A percentile compares a stretch with the other conserved stretches of the same genome.
Evolutionary conservation across 441 rosid genomes (phyloP).

Genomic region (Adansonia gregorii): DNA sequence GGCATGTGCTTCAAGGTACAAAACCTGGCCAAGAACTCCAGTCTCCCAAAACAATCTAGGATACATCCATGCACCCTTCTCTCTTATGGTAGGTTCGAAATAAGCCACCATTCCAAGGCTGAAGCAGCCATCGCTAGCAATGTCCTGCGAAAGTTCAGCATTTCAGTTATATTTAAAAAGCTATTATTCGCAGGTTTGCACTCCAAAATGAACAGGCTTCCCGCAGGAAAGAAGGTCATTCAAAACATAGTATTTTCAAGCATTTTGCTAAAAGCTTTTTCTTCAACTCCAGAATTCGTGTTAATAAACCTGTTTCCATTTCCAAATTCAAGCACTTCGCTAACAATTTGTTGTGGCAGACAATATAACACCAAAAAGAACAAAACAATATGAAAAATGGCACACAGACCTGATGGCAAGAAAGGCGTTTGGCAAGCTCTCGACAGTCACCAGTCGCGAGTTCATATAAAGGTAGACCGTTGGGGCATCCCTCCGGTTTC

Average conservation of each 20-base stretch:
- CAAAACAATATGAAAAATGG: not conserved
- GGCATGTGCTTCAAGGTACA: conserved; percentile 90
- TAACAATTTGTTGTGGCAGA: not conserved
- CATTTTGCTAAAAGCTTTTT: not conserved
- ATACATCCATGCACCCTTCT: conserved; percentile 81
- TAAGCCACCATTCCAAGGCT: conserved; percentile 89
- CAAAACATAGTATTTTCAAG: conserved; percentile 13
- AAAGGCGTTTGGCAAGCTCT: conserved; percentile 63
- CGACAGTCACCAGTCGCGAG: conserved; percentile 64
- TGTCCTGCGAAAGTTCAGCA: conserved; percentile 51
- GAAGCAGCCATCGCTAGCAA: conserved; percentile 90
- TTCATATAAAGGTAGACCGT: conserved; percentile 65
- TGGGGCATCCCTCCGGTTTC: conserved; percentile 82
- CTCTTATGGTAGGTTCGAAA: conserved; percentile 58
- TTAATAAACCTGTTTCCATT: not conserved
- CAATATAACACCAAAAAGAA: not conserved
- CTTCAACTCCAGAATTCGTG: not conserved
- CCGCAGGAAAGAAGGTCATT: not conserved
- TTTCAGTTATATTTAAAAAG: conserved; percentile 16
- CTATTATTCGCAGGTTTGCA: not conserved
- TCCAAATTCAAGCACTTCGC: conserved; percentile 11
- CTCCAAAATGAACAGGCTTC: not conserved
- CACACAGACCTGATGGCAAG: conserved; percentile 76
- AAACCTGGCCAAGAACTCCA: conserved; percentile 83
- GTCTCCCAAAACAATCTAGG: conserved; percentile 92